Conservation (phyloP, 371 early-diverging fungal genomes). For the Blastocladiella emersonii region DNA sequence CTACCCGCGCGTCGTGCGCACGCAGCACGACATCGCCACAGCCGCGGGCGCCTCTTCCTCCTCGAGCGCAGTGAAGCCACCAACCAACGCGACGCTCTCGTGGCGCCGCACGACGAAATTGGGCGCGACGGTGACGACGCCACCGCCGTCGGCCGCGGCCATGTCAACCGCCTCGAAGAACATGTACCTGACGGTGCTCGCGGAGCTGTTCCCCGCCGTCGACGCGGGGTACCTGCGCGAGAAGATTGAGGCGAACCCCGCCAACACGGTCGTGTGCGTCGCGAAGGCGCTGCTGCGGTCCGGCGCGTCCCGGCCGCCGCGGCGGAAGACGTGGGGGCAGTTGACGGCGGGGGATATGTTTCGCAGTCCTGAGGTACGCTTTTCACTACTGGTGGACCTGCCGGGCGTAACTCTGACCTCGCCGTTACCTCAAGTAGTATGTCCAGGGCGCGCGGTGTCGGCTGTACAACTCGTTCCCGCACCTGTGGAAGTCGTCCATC, state of each 20-base stretch:
- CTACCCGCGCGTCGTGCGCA: background rate
- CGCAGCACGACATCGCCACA: background rate
- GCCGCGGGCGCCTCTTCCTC: background rate
- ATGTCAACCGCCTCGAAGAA: slow-evolving; percentile 11
- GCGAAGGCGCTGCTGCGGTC: slow-evolving; percentile 15
- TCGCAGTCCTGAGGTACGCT: slow-evolving; percentile 5
- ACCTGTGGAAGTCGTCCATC: slow-evolving; percentile 37
- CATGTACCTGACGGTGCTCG: slow-evolving; percentile 19
- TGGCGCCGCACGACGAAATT: background rate
- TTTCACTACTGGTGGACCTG: background rate
- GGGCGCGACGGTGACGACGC: background rate
- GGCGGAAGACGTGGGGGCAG: slow-evolving; percentile 20
- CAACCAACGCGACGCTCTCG: background rate
- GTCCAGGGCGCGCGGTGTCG: slow-evolving; percentile 1
- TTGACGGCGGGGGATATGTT: slow-evolving; percentile 23
- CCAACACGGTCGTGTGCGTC: slow-evolving; percentile 25
- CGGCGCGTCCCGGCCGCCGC: slow-evolving; percentile 12
- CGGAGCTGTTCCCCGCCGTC: slow-evolving; percentile 36
- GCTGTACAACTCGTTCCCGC: slow-evolving; percentile 14
- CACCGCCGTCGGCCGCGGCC: background rate
- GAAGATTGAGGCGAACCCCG: slow-evolving; percentile 12
- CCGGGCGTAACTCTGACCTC: too few species aligned
- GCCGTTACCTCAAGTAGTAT: too few species aligned
- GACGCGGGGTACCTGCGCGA: slow-evolving; percentile 26
- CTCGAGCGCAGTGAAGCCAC: too few species aligned